Evolutionary conservation across 805 yeast species (phyloP).

Genomic region (Ogataea wickerhamii): DNA sequence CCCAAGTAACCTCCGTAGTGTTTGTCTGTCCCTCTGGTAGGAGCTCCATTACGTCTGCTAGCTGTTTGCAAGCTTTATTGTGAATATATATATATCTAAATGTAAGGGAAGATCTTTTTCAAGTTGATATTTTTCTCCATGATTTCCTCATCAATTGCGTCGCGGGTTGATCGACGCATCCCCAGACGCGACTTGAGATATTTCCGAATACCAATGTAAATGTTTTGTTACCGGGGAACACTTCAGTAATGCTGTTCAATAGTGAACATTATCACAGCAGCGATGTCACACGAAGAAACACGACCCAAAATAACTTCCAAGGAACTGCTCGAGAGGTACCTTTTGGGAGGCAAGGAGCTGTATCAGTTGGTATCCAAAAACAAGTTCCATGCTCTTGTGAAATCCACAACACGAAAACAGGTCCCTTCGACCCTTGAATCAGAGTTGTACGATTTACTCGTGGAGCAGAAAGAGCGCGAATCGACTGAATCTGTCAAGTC

Average conservation of each 20-base stretch:
- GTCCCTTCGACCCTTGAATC: constrained; percentile 4
- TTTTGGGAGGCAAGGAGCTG: constrained; percentile 22
- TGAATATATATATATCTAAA: too few species aligned
- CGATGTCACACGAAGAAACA: background rate
- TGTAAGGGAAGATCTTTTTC: too few species aligned
- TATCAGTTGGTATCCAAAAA: constrained; percentile 19
- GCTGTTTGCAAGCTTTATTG: too few species aligned
- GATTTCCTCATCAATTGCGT: too few species aligned
- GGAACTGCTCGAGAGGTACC: constrained; percentile 22
- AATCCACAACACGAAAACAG: constrained; percentile 6
- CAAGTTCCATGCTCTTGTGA: constrained; percentile 18
- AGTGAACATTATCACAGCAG: too few species aligned
- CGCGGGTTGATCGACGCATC: too few species aligned
- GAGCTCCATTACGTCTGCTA: constrained; percentile 32
- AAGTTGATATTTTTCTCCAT: too few species aligned
- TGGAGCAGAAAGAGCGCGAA: constrained; percentile 12
- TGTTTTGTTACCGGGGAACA: too few species aligned
- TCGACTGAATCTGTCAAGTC: constrained; percentile 10
- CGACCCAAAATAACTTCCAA: constrained; percentile 15
- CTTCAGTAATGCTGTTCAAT: too few species aligned
- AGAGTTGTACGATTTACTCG: constrained; percentile 17
- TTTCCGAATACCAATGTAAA: too few species aligned
- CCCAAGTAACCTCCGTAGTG: constrained; percentile 65
- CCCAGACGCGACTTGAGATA: too few species aligned
- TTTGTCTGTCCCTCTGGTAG: constrained; percentile 55